A percentile compares a stretch with the other conserved stretches of the same genome.
Evolutionary conservation across 1,139 yeast genomes (phyloP).

Genomic region (Candida freyschussii): DNA sequence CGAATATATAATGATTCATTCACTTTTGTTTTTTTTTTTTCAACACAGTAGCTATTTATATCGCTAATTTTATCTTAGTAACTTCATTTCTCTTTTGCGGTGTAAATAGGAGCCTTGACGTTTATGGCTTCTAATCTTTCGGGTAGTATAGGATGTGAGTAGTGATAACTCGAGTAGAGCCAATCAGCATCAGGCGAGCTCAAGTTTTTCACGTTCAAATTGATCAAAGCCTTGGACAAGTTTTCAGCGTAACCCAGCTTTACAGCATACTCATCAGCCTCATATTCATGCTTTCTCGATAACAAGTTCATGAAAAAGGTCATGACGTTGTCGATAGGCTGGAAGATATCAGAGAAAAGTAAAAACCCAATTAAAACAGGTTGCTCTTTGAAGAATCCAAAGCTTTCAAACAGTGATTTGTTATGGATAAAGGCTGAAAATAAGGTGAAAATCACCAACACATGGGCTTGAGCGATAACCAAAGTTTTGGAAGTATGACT

Average conservation of each 20-base stretch:
- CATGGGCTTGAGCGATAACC: conserved; percentile 56
- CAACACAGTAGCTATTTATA: neutral
- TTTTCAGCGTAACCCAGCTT: conserved; percentile 65
- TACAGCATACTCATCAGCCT: conserved; percentile 86
- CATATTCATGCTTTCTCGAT: conserved; percentile 83
- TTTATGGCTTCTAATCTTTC: conserved; percentile 80
- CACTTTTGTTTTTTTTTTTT: neutral
- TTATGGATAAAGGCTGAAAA: conserved; percentile 80
- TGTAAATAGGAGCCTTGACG: conserved; percentile 12
- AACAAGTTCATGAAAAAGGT: conserved; percentile 64
- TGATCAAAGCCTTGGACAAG: conserved; percentile 68
- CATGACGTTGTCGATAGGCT: conserved; percentile 69
- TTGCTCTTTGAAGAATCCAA: conserved; percentile 62
- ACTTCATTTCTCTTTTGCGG: conserved; percentile 16
- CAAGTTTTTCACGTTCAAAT: conserved; percentile 73
- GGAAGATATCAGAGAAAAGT: conserved; percentile 66
- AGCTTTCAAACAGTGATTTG: conserved; percentile 66
- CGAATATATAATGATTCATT: neutral
- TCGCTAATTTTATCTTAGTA: neutral
- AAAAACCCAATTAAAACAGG: conserved; percentile 81
- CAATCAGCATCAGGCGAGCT: conserved; percentile 84
- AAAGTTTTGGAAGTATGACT: conserved; percentile 77
- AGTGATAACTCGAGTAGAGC: conserved; percentile 82
- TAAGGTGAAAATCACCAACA: conserved; percentile 59
- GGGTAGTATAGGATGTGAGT: conserved; percentile 85